Conservation (phyloP, 106 monocot species). For the Dendrobium officinale region DNA sequence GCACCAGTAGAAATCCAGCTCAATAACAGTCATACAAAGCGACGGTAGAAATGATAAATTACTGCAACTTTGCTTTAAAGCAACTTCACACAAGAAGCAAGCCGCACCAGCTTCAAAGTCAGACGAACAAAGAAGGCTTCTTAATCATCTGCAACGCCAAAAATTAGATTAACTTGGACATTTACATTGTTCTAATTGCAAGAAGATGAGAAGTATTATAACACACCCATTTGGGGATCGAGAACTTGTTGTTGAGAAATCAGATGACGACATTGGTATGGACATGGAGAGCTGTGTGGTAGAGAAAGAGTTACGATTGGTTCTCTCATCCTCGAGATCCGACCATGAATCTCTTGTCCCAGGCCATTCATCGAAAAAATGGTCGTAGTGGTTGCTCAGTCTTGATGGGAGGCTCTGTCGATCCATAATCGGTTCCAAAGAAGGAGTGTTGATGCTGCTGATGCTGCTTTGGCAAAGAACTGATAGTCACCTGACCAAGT, state of each 20-base stretch:
- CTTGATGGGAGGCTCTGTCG: conserved; percentile 21
- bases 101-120: neutral
- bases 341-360: conserved; percentile 55
- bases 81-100: neutral
- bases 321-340: conserved; percentile 48
- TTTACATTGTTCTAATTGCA: neutral
- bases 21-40: neutral
- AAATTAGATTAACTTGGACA: neutral
- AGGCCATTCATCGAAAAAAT: conserved; percentile 82
- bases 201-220: neutral
- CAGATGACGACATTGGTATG: conserved; percentile 74
- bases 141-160: conserved; percentile 12
- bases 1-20: neutral
- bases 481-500: conserved; percentile 30
- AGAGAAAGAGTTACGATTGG: conserved; percentile 42
- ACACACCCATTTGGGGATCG: conserved; percentile 59
- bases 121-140: neutral
- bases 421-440: conserved; percentile 33
- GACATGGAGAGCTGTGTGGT: conserved; percentile 82
- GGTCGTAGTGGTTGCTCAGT: conserved; percentile 52
- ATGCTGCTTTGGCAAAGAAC: conserved; percentile 33
- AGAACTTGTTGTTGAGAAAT: conserved; percentile 64
- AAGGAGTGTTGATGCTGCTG: conserved; percentile 29
- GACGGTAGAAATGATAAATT: neutral
- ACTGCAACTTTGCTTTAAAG: neutral